A percentile compares a stretch with the other conserved stretches of the same genome.
Evolutionary conservation across 1,284 basidiomycete genomes (phyloP).

Genomic region (Cutaneotrichosporon daszewskae): DNA sequence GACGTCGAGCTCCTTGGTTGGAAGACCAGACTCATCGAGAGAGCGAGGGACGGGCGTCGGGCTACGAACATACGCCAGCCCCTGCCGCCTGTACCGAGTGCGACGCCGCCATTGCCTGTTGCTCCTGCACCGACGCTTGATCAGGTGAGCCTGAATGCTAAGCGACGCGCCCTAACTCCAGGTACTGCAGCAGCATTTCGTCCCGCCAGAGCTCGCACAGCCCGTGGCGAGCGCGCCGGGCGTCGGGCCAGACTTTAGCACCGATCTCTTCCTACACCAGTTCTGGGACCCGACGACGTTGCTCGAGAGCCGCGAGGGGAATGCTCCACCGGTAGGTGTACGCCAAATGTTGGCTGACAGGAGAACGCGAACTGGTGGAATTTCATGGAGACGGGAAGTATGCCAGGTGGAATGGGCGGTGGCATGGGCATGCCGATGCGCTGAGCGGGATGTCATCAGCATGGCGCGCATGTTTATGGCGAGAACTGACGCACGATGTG

Average conservation of each 20-base stretch:
- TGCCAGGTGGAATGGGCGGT: not conserved
- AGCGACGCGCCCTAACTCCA: too few species aligned
- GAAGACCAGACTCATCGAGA: conserved; percentile 29
- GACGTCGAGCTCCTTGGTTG: conserved; percentile 31
- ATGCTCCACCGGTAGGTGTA: not conserved
- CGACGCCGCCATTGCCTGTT: not conserved
- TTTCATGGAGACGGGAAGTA: not conserved
- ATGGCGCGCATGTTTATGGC: too few species aligned
- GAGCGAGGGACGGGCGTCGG: conserved; percentile 7
- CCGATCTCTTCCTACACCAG: conserved; percentile 29
- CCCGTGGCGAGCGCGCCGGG: too few species aligned
- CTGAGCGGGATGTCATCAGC: too few species aligned
- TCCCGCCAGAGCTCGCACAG: not conserved
- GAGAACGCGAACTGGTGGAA: conserved; percentile 9
- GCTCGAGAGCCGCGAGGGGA: conserved; percentile 10
- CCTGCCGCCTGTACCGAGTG: not conserved
- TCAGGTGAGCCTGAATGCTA: too few species aligned
- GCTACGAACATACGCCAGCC: conserved; percentile 13
- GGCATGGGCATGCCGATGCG: not conserved
- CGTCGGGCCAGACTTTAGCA: conserved; percentile 1
- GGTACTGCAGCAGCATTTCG: conserved; percentile 15
- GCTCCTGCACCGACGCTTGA: conserved; percentile 9
- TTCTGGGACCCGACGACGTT: conserved; percentile 30
- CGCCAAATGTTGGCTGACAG: not conserved
- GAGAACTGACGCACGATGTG: too few species aligned